Percentiles rank a stretch among this genome's conserved stretches.
Conservation (phyloP, 345 rosid species). For the Microcos paniculata region DNA sequence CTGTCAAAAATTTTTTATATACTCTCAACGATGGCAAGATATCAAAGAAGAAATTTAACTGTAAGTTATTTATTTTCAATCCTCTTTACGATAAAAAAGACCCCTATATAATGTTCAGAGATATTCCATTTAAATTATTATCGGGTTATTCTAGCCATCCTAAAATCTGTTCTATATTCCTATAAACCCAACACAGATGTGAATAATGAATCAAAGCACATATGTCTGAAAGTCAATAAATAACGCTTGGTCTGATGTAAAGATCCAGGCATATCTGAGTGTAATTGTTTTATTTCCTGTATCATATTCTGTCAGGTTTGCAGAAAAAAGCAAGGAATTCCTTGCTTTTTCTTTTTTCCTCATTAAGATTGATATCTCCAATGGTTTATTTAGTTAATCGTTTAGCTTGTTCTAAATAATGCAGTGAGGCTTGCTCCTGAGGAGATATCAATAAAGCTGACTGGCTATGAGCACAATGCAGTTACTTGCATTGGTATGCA, state of each 20-base stretch:
- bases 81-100: slow-evolving; percentile 8
- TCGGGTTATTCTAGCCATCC: background rate
- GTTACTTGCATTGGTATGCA: slow-evolving; percentile 87
- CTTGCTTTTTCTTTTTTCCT: background rate
- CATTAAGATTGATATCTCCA: background rate
- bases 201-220: background rate
- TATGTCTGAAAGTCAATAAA: background rate
- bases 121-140: background rate
- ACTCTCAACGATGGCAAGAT: slow-evolving; percentile 67
- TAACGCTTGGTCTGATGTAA: slow-evolving; percentile 8
- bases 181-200: background rate
- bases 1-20: slow-evolving; percentile 68
- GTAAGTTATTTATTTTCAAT: slow-evolving; percentile 43
- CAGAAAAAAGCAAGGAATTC: background rate
- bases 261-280: background rate
- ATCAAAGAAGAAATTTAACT: slow-evolving; percentile 77
- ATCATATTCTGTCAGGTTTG: background rate
- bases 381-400: background rate
- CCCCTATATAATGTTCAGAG: background rate
- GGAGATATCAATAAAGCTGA: slow-evolving; percentile 63
- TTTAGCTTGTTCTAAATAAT: slow-evolving; percentile 15
- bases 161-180: background rate
- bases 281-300: background rate
- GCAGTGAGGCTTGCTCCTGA: slow-evolving; percentile 96
- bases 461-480: slow-evolving; percentile 84